Percentiles rank a stretch among this genome's conserved stretches.
Conservation (phyloP, 106 monocot genomes). For the Apostasia ramifera region DNA sequence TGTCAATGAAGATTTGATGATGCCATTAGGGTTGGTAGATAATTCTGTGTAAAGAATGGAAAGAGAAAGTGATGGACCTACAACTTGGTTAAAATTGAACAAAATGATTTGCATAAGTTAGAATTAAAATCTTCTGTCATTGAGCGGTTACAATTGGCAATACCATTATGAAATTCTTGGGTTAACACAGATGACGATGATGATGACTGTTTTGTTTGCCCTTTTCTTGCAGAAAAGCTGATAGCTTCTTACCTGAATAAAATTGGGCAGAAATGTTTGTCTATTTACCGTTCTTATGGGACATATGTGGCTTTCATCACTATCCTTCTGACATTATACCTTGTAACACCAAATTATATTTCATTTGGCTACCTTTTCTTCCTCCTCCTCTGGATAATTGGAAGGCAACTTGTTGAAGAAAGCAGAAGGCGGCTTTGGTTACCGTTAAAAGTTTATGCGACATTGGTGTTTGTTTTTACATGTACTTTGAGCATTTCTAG, state of each 20-base stretch:
- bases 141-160: too few species aligned
- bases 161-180: too few species aligned
- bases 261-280: constrained; percentile 71
- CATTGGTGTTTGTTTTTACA: constrained; percentile 58
- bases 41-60: too few species aligned
- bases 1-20: too few species aligned
- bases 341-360: constrained; percentile 88
- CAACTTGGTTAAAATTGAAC: too few species aligned
- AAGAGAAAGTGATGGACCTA: too few species aligned
- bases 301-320: constrained; percentile 90
- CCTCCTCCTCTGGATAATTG: constrained; percentile 92
- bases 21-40: too few species aligned
- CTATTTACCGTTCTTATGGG: constrained; percentile 78
- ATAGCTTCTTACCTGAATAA: constrained; percentile 73
- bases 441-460: constrained; percentile 86
- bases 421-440: constrained; percentile 78
- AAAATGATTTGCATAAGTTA: too few species aligned
- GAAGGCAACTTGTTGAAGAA: constrained; percentile 87
- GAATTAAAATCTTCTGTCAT: too few species aligned
- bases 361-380: constrained; percentile 95
- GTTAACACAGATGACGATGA: too few species aligned
- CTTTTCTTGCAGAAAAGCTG: constrained; percentile 49
- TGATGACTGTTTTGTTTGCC: neutral
- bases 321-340: constrained; percentile 74
- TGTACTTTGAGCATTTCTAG: constrained; percentile 78